Evolutionary conservation across 2,329 filamentous ascomycete genomes (phyloP), one percentile per base, ranked within the genome.

Genomic region (Microdochium paspali): DNA sequence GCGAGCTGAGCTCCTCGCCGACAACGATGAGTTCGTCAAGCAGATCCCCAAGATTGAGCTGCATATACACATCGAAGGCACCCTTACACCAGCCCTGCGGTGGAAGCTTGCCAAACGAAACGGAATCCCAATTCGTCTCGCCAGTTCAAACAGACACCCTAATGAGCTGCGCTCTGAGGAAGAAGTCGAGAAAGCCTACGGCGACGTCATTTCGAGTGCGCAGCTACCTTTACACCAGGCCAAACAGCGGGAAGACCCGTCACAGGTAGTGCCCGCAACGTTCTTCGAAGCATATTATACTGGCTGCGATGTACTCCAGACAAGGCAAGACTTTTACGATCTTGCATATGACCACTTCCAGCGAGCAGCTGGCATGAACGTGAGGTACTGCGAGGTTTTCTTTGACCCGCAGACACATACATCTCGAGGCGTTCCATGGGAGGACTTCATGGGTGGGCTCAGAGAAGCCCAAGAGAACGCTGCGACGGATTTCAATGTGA

Each of bases 51-150:
- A 72, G 47, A 64, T 71, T 23, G 70, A 73, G 51, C 66, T 72
- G 6, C 70, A 73, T 51, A 49, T 73, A 21, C 69, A 73, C 54
- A 69, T 73, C 45, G 70, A 73, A 59, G 70, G 70, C 6, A 70
- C 66, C 2, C 55, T 72, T n/a, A 64, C 60, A 1, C 65, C 69
- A 0, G 54, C 61, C 18, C 56, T 72, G 2, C 61, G 64, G 46
- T 72, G 67, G 68, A 62, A 62, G 24, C 58, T 72, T 10, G 60
- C 69, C 2, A 59, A 63, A 24, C 62, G 64, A 20, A 72, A 72
- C 50, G 56, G 53, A 3, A 54, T 66, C 10, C n/a, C 52, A 3
- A 51, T 67, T 15, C 54, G 35, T 20, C 15, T 40, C n/a, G 35
- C 35, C 18, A 15, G 13, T 9, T 20, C 35, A 7, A 20, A 7